Percentiles rank a stretch among this genome's conserved stretches.
Conservation (phyloP, 106 monocot genomes). For the Platanthera guangdongensis region DNA sequence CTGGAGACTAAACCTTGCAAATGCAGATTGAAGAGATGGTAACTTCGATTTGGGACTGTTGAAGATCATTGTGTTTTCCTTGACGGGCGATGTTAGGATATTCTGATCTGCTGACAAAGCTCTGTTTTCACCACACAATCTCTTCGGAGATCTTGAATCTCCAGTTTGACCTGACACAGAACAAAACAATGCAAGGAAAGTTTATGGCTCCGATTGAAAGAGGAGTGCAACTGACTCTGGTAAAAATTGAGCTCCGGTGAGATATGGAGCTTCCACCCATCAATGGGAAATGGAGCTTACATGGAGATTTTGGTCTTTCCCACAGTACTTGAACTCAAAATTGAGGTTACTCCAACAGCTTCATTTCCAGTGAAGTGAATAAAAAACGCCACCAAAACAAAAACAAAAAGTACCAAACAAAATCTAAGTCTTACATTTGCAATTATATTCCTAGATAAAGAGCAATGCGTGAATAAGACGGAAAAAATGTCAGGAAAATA, state of each 20-base stretch:
- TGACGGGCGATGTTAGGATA: slow-evolving; percentile 60
- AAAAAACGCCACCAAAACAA: no score
- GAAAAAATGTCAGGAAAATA: neutral
- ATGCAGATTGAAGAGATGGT: slow-evolving; percentile 81
- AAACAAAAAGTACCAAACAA: no score
- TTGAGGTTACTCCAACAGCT: no score
- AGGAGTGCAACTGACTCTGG: no score
- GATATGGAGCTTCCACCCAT: no score
- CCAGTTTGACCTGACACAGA: slow-evolving; percentile 12
- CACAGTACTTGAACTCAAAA: no score
- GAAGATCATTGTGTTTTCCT: slow-evolving; percentile 35
- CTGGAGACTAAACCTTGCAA: slow-evolving; percentile 67
- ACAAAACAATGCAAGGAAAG: neutral
- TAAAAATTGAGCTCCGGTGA: no score
- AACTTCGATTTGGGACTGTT: slow-evolving; percentile 54
- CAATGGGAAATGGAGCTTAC: no score
- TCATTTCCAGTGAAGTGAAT: no score
- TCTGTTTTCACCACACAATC: slow-evolving; percentile 38
- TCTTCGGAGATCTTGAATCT: slow-evolving; percentile 60
- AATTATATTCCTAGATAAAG: neutral
- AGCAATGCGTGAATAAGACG: neutral
- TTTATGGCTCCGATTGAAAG: no score
- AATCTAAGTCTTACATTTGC: neutral
- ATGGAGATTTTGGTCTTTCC: no score
- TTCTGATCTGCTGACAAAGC: slow-evolving; percentile 46